These are phyloP conservation scores for Debaryomyces udenii DNA, from an alignment of 1,139 yeast species.

Conservation along the genomic window DNA sequence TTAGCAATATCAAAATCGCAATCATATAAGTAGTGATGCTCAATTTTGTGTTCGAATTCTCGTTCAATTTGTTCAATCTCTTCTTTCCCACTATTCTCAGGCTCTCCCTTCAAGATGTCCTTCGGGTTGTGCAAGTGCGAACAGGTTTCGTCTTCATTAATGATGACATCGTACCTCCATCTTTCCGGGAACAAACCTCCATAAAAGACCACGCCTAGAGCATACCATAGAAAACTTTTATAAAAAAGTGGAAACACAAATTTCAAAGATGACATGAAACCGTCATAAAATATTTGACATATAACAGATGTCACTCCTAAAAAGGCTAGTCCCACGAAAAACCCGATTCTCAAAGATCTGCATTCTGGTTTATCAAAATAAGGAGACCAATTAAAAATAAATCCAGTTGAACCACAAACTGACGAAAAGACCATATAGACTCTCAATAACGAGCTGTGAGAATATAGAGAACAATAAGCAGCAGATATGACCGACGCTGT, in stretches of 20 bases:
- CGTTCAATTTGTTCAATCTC: slow-evolving; percentile 47
- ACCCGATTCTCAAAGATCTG: slow-evolving; percentile 76
- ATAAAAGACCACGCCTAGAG: slow-evolving; percentile 82
- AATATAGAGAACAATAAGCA: slow-evolving; percentile 76
- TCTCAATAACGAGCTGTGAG: slow-evolving; percentile 53
- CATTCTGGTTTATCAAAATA: slow-evolving; percentile 86
- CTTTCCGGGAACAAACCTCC: slow-evolving; percentile 91
- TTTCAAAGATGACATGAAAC: slow-evolving; percentile 50
- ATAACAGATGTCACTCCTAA: slow-evolving; percentile 72
- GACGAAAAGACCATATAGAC: slow-evolving; percentile 64
- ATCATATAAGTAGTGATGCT: slow-evolving; percentile 3
- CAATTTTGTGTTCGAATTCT: slow-evolving; percentile 27
- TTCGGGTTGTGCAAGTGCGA: slow-evolving; percentile 32
- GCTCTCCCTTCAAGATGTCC: slow-evolving; percentile 40
- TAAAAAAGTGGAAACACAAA: slow-evolving; percentile 64
- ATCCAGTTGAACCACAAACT: slow-evolving; percentile 70
- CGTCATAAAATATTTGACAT: slow-evolving; percentile 59
- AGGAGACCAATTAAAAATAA: slow-evolving; percentile 87
- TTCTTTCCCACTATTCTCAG: slow-evolving; percentile 48
- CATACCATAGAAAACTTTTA: slow-evolving; percentile 73
- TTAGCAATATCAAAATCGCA: slow-evolving; percentile 8
- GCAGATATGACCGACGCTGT: slow-evolving; percentile 89
- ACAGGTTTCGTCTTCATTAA: slow-evolving; percentile 42
- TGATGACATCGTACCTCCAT: slow-evolving; percentile 68
- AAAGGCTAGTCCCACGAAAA: slow-evolving; percentile 77